Evolutionary conservation across 1,139 yeast genomes (phyloP), one percentile per base, ranked within the genome.

Genomic region (Pichia sp.): DNA sequence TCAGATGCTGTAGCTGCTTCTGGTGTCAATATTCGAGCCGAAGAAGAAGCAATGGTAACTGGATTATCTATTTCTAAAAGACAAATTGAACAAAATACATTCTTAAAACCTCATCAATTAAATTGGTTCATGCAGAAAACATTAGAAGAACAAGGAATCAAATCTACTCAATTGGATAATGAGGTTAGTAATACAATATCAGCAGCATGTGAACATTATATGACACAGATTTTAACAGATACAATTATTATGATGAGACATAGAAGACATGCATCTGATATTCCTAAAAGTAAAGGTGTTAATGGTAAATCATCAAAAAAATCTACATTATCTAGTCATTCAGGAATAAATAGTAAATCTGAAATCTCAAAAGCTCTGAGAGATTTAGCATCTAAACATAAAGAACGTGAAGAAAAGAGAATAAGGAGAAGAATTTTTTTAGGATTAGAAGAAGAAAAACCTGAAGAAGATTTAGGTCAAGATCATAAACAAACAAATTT

Each of bases 401-500:
- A 87, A 60, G 90, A 83, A 49, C 66, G 74, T 38, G 97, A 90
- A 65, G 96, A 87, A 54, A 78, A 78, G 56, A 70, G 96, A 56
- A 77, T 78, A 9, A 78, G 80, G 46, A 76, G 81, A 51, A 74
- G 94, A 60, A 74, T 83, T 25, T 74, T 80, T 11, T 64, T 85
- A 36, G 96, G 96, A 1, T 65, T 89, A 43, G 80, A 74, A 47
- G 74, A 73, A 51, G 72, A 70, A 33, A 73, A 70, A 38, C 70
- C 70, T 28, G 82, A 75, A 37, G 82, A 80, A 7, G 54, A 52
- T 16, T 40, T 54, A 28, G 76, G 80, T 0, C 97, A 90, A 55
- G 97, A 89, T 58, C 96, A 90, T 60, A 74, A 95, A 53, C 96
- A 96, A 3, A 94, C 97, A 1, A 90, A 92, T 62, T 92, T 94